Base-by-base conservation (phyloP, 805 yeast species). In the Debaryomyces tyrocola region DNA sequence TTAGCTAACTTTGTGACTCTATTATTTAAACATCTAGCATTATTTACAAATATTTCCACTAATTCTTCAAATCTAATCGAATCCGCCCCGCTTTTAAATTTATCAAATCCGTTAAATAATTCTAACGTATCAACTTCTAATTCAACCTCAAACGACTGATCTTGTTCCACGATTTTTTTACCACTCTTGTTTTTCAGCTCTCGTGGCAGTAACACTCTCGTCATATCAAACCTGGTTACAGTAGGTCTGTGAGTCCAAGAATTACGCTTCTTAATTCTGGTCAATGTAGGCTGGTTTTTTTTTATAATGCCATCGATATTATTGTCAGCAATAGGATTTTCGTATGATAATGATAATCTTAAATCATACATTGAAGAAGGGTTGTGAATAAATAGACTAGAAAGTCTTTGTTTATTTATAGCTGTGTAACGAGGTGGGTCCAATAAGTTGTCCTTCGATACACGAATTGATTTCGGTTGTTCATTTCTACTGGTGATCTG, bases 291-390 rank as follows among this genome's bases (percentile, higher is more conserved):
- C 47, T 76, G 69, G 59, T 77, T 71, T 57, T 77, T 69, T 60
- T 73, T 73, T 64, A 79, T 52, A 14, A 66, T 57, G 58, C 72
- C 76, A 67, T 76, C 78, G 61, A 84, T 55, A 69, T 83, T 64
- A 60, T 80, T 66, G 67, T 77, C 82, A 29, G 79, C 76, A 20
- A 80, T 78, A 0, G 96, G 96, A 48, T 84, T 62, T 79, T 90
- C 97, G 24, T 87, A 65, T 33, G 89, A 81, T 52, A 91, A 67
- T 5, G 95, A 83, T 33, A 90, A 69, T 55, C 96, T 77, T 54
- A 85, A 73, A 66, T 90, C 97, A 60, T 83, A 84, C 64, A 83
- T 74, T 28, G 87, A 80, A 52, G 87, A 84, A 4, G 97, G 97
- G 45, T 85, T 78, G 57, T 80, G 83, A 17, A 90, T 73, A 56